Conservation (phyloP, 495 filamentous ascomycete species). For the Gamarada debralockiae region DNA sequence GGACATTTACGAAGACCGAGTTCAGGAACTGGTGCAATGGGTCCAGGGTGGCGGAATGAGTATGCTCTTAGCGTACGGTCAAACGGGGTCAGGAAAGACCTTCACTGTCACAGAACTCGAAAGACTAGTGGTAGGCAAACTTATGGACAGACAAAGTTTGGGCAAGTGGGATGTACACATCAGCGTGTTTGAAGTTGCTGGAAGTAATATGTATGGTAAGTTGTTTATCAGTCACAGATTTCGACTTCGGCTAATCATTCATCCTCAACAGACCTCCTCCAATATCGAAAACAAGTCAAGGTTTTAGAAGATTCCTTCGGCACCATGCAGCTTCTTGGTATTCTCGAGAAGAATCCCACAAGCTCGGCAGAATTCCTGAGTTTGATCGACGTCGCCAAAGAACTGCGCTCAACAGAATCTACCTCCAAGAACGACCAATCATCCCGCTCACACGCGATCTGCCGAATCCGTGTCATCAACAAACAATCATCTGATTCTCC, state of each 20-base stretch:
- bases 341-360: slow-evolving; percentile 11
- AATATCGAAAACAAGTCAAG: slow-evolving; percentile 16
- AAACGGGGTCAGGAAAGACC: slow-evolving; percentile 32
- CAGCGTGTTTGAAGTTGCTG: neutral
- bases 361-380: slow-evolving; percentile 17
- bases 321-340: slow-evolving; percentile 27
- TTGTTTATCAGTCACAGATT: too few relatives aligned
- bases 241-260: too few relatives aligned
- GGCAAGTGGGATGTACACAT: too few relatives aligned
- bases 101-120: slow-evolving; percentile 19
- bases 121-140: too few relatives aligned
- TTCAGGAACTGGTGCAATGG: slow-evolving; percentile 26
- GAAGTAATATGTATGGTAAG: neutral
- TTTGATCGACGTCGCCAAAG: slow-evolving; percentile 19
- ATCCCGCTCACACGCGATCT: slow-evolving; percentile 45
- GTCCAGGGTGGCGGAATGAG: slow-evolving; percentile 29
- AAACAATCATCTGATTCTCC: slow-evolving; percentile 6
- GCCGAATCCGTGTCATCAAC: slow-evolving; percentile 40
- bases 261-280: slow-evolving; percentile 28
- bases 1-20: slow-evolving; percentile 25
- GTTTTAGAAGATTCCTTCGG: slow-evolving; percentile 33
- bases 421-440: slow-evolving; percentile 34
- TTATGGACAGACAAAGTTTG: too few relatives aligned
- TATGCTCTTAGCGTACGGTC: slow-evolving; percentile 19
- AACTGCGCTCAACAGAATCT: slow-evolving; percentile 17